Base-by-base conservation (phyloP, 1,284 basidiomycete genomes). In the Mycena citricolor region DNA sequence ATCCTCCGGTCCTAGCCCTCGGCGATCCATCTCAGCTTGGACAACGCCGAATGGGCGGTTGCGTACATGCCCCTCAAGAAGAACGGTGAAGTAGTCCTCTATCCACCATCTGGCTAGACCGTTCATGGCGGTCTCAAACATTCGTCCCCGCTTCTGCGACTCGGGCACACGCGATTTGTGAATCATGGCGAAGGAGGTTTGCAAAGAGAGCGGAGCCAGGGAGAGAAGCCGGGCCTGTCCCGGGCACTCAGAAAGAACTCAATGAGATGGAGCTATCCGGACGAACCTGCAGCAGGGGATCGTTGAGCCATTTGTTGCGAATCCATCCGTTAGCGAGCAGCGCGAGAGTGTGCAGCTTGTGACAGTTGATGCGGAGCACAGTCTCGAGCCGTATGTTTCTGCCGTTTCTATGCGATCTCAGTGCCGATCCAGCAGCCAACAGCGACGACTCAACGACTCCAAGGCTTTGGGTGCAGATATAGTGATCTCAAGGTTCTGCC, bases 221-320 rank as follows among this genome's bases (percentile, higher is more conserved):
- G 93, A 95, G 42, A 97, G 70, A 20, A 97, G 73, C 14, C 93
- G 81, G 16, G 90, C 93, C 83, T 95, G 58, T 5, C 66, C 55
- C 25, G n/a, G n/a, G n/a, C n/a, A n/a, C n/a, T n/a, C n/a, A n/a
- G n/a, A n/a, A n/a, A n/a, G 31, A 17, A 17, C 39, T 39, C 25
- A 40, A 49, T 35, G 17, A 10, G 37, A 33, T 13, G 25, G n/a
- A 13, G 24, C n/a, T 30, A 39, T 29, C 26, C 25, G 46, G 14
- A 50, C 11, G 62, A 68, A 91, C 93, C 58, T 95, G 90, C 10
- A 99, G 72, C 3, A 92, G 68, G 1, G 69, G 67, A 58, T 97
- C 89, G 50, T 92, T 94, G 14, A 93, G 63, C 88, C 90, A 94
- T 42, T 70, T 72, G 62, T 99, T 98, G 33, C 95, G 79, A 12